Conservation (phyloP, 129 eudicot genomes). For the Smallanthus sonchifolius region DNA sequence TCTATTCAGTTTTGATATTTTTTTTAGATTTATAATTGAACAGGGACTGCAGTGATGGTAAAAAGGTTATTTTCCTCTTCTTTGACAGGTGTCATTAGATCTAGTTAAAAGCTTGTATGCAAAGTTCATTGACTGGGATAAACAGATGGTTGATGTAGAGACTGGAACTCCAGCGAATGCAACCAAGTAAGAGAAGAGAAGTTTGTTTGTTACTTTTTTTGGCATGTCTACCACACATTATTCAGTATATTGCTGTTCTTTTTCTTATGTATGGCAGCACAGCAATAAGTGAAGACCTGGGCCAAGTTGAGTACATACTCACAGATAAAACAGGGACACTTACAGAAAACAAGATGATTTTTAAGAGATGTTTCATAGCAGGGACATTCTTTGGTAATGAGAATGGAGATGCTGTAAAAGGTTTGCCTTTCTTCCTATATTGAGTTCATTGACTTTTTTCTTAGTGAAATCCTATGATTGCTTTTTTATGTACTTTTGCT, state of each 20-base stretch:
- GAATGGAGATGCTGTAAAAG: slow-evolving; percentile 85
- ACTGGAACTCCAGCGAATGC: slow-evolving; percentile 80
- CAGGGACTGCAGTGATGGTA: neutral
- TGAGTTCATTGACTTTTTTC: slow-evolving; percentile 8
- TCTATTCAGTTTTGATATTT: neutral
- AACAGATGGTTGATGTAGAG: slow-evolving; percentile 79
- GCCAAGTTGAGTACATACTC: slow-evolving; percentile 98
- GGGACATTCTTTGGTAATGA: slow-evolving; percentile 90
- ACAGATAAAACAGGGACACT: slow-evolving; percentile 99
- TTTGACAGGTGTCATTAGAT: slow-evolving; percentile 83
- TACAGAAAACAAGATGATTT: slow-evolving; percentile 92
- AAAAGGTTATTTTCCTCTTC: neutral
- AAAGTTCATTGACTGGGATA: slow-evolving; percentile 96
- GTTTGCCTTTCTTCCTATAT: slow-evolving; percentile 29
- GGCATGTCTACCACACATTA: neutral
- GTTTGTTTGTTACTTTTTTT: neutral
- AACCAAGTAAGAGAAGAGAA: slow-evolving; percentile 64
- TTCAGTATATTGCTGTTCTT: slow-evolving; percentile 19
- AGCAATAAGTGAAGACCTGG: slow-evolving; percentile 99
- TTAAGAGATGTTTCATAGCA: slow-evolving; percentile 77
- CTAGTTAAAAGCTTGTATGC: slow-evolving; percentile 93
- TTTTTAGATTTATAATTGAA: neutral
- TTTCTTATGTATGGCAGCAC: slow-evolving; percentile 77
- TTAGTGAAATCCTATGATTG: slow-evolving; percentile 2
- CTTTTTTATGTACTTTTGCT: slow-evolving; percentile 3